phyloP scores from a whole-genome alignment of 1,139 yeast species.

The Zhuliangozyma blackwelliae region DNA sequence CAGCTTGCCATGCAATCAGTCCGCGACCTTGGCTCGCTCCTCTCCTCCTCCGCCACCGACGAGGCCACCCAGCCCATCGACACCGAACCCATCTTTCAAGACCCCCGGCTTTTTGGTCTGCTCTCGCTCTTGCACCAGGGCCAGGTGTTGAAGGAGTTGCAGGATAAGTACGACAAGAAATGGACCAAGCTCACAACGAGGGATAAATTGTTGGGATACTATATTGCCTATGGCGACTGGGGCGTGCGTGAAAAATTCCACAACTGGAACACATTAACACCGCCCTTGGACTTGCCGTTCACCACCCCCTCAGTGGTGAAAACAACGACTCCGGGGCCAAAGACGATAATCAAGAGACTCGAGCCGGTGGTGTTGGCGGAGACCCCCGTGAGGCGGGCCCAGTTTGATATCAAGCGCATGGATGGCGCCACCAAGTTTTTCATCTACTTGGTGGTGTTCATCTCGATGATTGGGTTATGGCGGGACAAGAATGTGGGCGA shows the following conservation, averaged over 20 bases:
- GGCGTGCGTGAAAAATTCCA: constrained; percentile 58
- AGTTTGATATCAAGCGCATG: constrained; percentile 47
- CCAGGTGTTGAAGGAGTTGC: constrained; percentile 51
- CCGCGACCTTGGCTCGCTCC: constrained; percentile 39
- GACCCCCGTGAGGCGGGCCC: constrained; percentile 41
- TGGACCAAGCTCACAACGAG: constrained; percentile 46
- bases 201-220: constrained; percentile 51
- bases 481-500: constrained; percentile 50
- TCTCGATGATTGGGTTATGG: constrained; percentile 40
- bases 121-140: constrained; percentile 56
- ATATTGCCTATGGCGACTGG: constrained; percentile 60
- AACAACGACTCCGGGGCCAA: constrained; percentile 19
- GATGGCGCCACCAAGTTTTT: constrained; percentile 53
- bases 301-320: constrained; percentile 31
- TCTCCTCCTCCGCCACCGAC: constrained; percentile 27
- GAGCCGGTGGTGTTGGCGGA: constrained; percentile 46
- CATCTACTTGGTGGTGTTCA: constrained; percentile 42
- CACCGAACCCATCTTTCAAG: constrained; percentile 44
- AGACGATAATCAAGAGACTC: constrained; percentile 22
- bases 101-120: constrained; percentile 41
- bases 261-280: constrained; percentile 33
- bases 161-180: constrained; percentile 45
- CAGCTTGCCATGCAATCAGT: constrained; percentile 39
- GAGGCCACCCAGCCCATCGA: constrained; percentile 51
- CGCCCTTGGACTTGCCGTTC: constrained; percentile 57